Conservation (phyloP, 2,329 filamentous ascomycete species). For the Verticillium alfalfae region DNA sequence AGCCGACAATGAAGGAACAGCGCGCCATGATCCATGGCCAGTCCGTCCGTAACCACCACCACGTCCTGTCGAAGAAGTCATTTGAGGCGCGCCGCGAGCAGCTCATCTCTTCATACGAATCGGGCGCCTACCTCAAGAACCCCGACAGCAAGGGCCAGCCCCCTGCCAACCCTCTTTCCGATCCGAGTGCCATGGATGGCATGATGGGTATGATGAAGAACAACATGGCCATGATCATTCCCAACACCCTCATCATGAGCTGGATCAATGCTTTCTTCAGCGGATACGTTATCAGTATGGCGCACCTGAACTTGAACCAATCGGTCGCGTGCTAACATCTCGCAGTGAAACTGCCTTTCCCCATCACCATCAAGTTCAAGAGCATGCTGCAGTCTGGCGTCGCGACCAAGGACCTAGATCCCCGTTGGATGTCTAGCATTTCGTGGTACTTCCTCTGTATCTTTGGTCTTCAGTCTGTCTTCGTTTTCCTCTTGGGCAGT, state of each 20-base stretch:
- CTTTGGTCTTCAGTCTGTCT: constrained; percentile 93
- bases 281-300: constrained; percentile 85
- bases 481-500: constrained; percentile 92
- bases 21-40: constrained; percentile 78
- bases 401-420: constrained; percentile 91
- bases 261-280: constrained; percentile 99
- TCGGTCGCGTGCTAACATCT: constrained; percentile 12
- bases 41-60: constrained; percentile 76
- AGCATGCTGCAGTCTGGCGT: constrained; percentile 98
- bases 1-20: constrained; percentile 77
- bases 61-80: constrained; percentile 69
- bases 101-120: constrained; percentile 75
- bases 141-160: constrained; percentile 82
- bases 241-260: constrained; percentile 97
- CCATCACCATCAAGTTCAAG: constrained; percentile 97
- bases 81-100: constrained; percentile 79
- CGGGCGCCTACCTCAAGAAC: constrained; percentile 83
- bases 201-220: constrained; percentile 99
- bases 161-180: constrained; percentile 87
- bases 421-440: constrained; percentile 96
- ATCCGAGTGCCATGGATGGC: constrained; percentile 95
- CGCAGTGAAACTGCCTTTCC: constrained; percentile 90
- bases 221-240: constrained; percentile 99
- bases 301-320: background rate
- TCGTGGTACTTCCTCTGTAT: constrained; percentile 99